Conservation (phyloP, 768 basidiomycete species). For the Dendrothele bispora region DNA sequence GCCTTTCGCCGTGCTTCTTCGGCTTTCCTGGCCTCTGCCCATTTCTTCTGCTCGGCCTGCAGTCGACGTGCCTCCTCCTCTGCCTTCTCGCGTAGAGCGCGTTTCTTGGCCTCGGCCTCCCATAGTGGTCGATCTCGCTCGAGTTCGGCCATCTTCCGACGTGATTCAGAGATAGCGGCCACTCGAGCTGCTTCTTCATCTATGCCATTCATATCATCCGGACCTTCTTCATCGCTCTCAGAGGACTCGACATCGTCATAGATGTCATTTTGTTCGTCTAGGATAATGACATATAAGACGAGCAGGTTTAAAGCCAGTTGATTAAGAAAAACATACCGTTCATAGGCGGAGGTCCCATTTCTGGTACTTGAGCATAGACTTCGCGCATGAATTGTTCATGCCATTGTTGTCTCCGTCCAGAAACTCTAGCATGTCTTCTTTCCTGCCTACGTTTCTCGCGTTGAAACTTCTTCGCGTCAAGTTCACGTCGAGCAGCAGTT, state of each 20-base stretch:
- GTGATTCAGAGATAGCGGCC: conserved; percentile 59
- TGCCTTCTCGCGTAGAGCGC: conserved; percentile 39
- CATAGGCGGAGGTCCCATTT: conserved; percentile 16
- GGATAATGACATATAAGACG: not conserved
- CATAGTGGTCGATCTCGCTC: conserved; percentile 63
- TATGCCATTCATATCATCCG: conserved; percentile 21
- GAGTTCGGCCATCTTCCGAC: conserved; percentile 66
- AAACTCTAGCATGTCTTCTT: conserved; percentile 36
- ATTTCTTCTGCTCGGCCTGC: conserved; percentile 17
- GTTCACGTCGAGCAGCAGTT: conserved; percentile 33
- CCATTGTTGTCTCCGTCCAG: conserved; percentile 35
- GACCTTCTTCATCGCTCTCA: conserved; percentile 14
- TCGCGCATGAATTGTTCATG: conserved; percentile 42
- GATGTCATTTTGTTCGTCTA: conserved; percentile 6
- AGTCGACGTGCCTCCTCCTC: conserved; percentile 41
- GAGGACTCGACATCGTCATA: conserved; percentile 11
- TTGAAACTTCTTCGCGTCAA: conserved; percentile 34
- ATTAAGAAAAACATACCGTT: not conserved
- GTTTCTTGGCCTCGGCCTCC: conserved; percentile 52
- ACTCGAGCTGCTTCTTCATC: conserved; percentile 36
- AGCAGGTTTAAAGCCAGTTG: no score
- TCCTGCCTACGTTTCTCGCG: conserved; percentile 43
- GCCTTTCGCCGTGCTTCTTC: conserved; percentile 15
- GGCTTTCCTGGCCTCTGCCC: conserved; percentile 24
- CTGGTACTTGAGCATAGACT: conserved; percentile 35